phyloP scores from a whole-genome alignment of 225 moss, liverwort and hornwort genomes.

The Thuidium tamariscinum region DNA sequence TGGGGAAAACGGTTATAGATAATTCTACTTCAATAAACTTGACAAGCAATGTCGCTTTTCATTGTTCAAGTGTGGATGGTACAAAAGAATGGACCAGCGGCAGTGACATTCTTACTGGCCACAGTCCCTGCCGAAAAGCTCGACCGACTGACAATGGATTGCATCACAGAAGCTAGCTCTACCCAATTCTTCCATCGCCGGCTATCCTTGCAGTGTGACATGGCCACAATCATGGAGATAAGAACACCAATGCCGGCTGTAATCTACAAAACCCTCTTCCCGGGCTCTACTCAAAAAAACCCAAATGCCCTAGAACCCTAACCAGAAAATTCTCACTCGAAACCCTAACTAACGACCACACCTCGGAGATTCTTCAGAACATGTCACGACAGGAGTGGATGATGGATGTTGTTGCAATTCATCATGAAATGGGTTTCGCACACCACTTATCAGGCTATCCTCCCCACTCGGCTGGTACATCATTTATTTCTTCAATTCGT shows the following conservation, averaged over 20 bases:
- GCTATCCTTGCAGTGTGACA: conserved; percentile 9
- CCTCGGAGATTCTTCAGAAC: conserved; percentile 27
- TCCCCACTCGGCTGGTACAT: not conserved
- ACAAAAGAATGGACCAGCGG: conserved; percentile 30
- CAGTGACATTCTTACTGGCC: conserved; percentile 20
- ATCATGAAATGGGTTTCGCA: not conserved
- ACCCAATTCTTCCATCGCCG: not conserved
- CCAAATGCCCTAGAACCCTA: not conserved
- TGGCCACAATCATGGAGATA: conserved; percentile 16
- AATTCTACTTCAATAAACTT: not conserved
- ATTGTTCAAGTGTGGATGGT: conserved; percentile 23
- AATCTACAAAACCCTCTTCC: conserved; percentile 24
- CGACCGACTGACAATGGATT: not conserved
- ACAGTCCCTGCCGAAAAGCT: conserved; percentile 2
- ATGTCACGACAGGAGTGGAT: conserved; percentile 27
- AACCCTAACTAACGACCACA: not conserved
- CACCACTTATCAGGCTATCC: not conserved
- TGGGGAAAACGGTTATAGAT: not conserved
- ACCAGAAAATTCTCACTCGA: not conserved
- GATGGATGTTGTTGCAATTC: not conserved
- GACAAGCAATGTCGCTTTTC: not conserved
- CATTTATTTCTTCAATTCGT: not conserved
- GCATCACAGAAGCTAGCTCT: not conserved
- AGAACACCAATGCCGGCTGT: conserved; percentile 9
- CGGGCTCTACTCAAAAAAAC: not conserved